These are phyloP conservation scores for Sordaria brevicollis DNA, from an alignment of 495 filamentous ascomycete species.

Conservation along the genomic window DNA sequence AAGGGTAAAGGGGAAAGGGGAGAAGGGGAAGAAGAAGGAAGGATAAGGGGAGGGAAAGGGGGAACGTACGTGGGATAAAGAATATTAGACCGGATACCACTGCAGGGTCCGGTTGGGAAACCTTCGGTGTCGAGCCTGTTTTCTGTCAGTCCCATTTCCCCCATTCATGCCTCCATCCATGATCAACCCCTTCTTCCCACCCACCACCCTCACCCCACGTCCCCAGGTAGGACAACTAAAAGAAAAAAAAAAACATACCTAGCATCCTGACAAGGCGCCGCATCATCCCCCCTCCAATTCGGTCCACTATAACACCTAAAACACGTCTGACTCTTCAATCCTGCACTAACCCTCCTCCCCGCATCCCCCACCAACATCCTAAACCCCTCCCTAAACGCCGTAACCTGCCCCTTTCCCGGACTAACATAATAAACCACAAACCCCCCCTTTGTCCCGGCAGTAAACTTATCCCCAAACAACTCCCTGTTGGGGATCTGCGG, in stretches of 20 bases:
- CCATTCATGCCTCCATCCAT: not conserved
- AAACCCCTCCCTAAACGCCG: conserved; percentile 34
- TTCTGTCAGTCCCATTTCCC: no score
- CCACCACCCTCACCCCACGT: no score
- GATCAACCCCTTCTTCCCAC: no score
- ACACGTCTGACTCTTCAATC: conserved; percentile 23
- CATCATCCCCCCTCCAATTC: conserved; percentile 27
- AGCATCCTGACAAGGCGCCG: conserved; percentile 23
- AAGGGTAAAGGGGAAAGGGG: not conserved
- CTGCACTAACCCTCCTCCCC: no score
- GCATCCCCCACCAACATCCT: conserved; percentile 32
- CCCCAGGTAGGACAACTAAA: no score
- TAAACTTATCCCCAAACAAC: conserved; percentile 27
- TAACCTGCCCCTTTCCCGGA: conserved; percentile 22
- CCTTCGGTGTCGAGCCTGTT: conserved; percentile 16
- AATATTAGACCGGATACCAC: conserved; percentile 32
- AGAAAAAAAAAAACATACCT: not conserved
- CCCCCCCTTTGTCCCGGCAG: conserved; percentile 29
- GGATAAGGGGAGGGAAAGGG: conserved; percentile 53
- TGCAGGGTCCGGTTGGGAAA: conserved; percentile 16
- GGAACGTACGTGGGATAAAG: conserved; percentile 29
- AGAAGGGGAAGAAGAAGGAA: no score
- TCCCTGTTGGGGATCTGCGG: conserved; percentile 27
- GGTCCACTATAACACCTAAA: conserved; percentile 32
- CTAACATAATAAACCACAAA: conserved; percentile 35